Base-by-base conservation (phyloP, 345 rosid species). In the Aurinia saxatilis region DNA sequence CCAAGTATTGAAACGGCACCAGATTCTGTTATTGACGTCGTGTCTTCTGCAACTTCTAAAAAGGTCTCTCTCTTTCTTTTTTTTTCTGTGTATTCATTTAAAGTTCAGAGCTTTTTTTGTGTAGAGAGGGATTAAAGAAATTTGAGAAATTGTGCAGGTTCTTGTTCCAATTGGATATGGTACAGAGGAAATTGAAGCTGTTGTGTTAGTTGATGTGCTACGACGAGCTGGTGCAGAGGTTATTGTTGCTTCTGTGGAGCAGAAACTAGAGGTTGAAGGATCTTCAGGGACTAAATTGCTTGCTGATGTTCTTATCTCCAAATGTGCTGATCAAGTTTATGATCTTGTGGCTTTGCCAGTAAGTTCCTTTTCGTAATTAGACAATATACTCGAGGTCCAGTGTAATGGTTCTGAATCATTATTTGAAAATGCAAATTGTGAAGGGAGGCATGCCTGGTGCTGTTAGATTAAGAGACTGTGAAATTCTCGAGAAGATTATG, bases 361-460 rank as follows among this genome's bases (percentile, higher is more conserved):
- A 65, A 59, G 93, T 77, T 72, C 51, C 58, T 75, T 50, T n/a
- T n/a, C n/a, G n/a, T n/a, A n/a, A n/a, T n/a, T n/a, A n/a, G n/a
- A n/a, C n/a, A n/a, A n/a, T n/a, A n/a, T n/a, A n/a, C 6, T n/a
- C 53, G 52, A 41, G 15, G 31, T 68, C 19, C 44, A 12, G 3
- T 12, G 13, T 23, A 25, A 12, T 33, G 18, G 30, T 60, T 60
- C 13, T 50, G 9, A 3, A 18, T 38, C 3, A 12, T 29, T 63
- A 14, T 29, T n/a, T 23, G 13, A 44, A 31, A 56, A 10, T 70
- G 9, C 10, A n/a, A 58, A 31, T 33, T 63, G 35, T 62, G 39
- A 67, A 89, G 98, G 98, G 98, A 70, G 98, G 98, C 47, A 92
- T 92, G 98, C 98, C 96, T 46, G 98, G 98, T 30, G 78, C 98